Conservation (phyloP, 768 basidiomycete species). For the Candolleomyces aberdarensis region DNA sequence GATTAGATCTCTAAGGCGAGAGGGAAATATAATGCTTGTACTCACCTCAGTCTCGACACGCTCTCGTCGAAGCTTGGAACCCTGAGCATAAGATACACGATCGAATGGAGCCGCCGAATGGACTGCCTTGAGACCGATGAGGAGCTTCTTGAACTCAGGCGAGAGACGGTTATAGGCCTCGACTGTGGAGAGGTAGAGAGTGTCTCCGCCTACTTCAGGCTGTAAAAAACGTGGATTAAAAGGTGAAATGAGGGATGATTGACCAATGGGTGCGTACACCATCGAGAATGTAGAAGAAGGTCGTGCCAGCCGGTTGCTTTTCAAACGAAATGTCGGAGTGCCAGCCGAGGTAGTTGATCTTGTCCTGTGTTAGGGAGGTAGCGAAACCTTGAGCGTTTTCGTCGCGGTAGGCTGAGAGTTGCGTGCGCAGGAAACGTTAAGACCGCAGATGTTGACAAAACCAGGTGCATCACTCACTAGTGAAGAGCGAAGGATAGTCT, state of each 20-base stretch:
- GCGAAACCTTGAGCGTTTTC: conserved; percentile 36
- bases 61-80: conserved; percentile 25
- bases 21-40: too few species aligned
- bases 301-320: conserved; percentile 50
- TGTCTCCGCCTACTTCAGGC: conserved; percentile 16
- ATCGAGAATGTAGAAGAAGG: conserved; percentile 55
- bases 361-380: conserved; percentile 29
- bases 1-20: too few species aligned
- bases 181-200: conserved; percentile 13
- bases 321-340: conserved; percentile 58
- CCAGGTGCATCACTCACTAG: background rate
- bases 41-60: conserved; percentile 16
- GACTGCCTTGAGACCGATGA: conserved; percentile 16
- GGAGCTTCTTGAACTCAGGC: conserved; percentile 6
- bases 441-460: too few species aligned
- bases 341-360: conserved; percentile 38
- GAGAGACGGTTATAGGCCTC: conserved; percentile 17
- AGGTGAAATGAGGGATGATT: background rate
- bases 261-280: conserved; percentile 20
- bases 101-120: conserved; percentile 25
- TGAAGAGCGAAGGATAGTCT: conserved; percentile 47
- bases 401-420: conserved; percentile 48
- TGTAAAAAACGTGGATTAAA: background rate
- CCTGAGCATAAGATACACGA: conserved; percentile 16
- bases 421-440: too few species aligned